Evolutionary conservation across 208 protist species (phyloP).

Genomic region (Wallacemonas collosoma): DNA sequence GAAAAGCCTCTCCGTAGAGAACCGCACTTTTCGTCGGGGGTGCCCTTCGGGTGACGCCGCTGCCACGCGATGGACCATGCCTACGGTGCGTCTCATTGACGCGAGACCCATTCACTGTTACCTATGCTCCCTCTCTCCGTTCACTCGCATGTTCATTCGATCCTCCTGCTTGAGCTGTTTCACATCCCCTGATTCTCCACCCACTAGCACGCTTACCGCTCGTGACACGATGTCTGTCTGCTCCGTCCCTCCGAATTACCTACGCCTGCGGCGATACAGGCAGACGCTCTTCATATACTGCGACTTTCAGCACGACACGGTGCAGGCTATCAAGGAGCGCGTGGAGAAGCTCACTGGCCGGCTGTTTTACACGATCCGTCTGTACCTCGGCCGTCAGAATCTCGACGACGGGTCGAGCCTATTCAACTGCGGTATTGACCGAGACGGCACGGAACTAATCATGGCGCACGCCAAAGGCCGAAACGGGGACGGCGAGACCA

Average conservation of each 20-base stretch:
- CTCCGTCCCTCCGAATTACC: constrained; percentile 64
- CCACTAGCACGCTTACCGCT: background rate
- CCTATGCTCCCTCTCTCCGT: too few relatives aligned
- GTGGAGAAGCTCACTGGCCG: constrained; percentile 83
- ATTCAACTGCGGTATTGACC: constrained; percentile 75
- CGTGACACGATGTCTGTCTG: constrained; percentile 19
- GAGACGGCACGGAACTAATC: constrained; percentile 80
- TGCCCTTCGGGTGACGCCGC: too few relatives aligned
- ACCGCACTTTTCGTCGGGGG: too few relatives aligned
- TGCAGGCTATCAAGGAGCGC: constrained; percentile 90
- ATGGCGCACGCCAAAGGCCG: constrained; percentile 73
- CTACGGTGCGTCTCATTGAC: too few relatives aligned
- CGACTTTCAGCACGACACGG: constrained; percentile 89
- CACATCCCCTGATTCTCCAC: too few relatives aligned
- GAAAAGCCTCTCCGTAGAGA: too few relatives aligned
- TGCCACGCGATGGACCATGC: too few relatives aligned
- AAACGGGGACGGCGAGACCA: constrained; percentile 59
- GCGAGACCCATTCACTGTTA: too few relatives aligned
- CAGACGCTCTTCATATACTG: constrained; percentile 89
- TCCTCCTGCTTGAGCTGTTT: too few relatives aligned
- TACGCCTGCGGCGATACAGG: constrained; percentile 78
- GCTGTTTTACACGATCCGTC: constrained; percentile 74
- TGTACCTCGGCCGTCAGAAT: constrained; percentile 78
- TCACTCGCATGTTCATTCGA: too few relatives aligned
- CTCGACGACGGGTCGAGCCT: constrained; percentile 82